Evolutionary conservation across 345 rosid species (phyloP).

Genomic region (Eucalyptus erythrocorys): DNA sequence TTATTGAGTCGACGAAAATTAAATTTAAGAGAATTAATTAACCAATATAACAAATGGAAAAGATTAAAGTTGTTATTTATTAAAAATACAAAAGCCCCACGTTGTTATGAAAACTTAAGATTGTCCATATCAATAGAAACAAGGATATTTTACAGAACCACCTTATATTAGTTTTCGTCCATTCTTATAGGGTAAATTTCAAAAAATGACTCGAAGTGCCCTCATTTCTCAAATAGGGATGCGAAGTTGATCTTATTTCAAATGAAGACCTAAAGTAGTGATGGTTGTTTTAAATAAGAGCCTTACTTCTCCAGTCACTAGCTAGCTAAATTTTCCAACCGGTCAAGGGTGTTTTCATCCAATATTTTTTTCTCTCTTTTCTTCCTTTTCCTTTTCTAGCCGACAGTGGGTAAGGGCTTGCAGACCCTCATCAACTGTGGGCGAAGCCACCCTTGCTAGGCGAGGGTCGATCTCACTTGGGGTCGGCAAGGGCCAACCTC

Average conservation of each 20-base stretch:
- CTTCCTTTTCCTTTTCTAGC: too few species aligned
- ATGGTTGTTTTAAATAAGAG: too few species aligned
- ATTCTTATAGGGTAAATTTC: neutral
- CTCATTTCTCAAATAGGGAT: too few species aligned
- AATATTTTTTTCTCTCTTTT: too few species aligned
- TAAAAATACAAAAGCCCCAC: neutral
- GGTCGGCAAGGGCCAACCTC: too few species aligned
- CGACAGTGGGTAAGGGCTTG: rapidly evolving
- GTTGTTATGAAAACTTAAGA: neutral
- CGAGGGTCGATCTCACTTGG: rapidly evolving
- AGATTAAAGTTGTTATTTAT: neutral
- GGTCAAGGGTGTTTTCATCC: rapidly evolving
- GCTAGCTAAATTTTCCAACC: too few species aligned
- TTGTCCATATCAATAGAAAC: neutral
- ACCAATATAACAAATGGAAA: neutral
- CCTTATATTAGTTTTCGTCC: neutral
- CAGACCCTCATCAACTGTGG: rapidly evolving
- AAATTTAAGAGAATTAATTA: neutral
- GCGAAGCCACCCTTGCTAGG: too few species aligned
- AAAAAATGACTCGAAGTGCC: rapidly evolving
- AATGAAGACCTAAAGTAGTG: rapidly evolving
- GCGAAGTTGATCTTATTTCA: too few species aligned
- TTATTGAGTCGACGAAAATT: neutral
- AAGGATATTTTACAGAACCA: neutral
- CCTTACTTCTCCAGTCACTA: rapidly evolving